Evolutionary conservation across 805 yeast species (phyloP).

Genomic region (Myxozyma udenii): DNA sequence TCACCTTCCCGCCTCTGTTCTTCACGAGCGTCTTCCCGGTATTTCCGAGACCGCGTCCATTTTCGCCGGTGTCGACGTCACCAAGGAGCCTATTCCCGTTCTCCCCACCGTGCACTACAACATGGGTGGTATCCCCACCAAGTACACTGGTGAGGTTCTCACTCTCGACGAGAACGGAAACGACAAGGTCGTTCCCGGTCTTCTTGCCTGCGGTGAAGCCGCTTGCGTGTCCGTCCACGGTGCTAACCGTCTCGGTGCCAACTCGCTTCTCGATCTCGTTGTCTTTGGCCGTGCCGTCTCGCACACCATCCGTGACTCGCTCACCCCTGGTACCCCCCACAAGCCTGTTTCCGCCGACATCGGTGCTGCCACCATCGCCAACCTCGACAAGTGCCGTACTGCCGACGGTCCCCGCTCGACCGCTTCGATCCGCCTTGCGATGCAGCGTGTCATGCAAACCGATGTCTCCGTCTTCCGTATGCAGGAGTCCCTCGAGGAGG

Average conservation of each 20-base stretch:
- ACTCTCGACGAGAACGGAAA: conserved; percentile 80
- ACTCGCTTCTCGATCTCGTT: conserved; percentile 91
- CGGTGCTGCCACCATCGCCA: conserved; percentile 85
- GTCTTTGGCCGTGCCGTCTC: conserved; percentile 99
- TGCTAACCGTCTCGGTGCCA: conserved; percentile 98
- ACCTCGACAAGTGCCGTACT: conserved; percentile 82
- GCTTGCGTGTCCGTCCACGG: conserved; percentile 99
- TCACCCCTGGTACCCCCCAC: conserved; percentile 86
- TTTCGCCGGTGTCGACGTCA: conserved; percentile 98
- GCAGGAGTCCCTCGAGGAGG: conserved; percentile 85
- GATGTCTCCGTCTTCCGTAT: conserved; percentile 97
- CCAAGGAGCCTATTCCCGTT: conserved; percentile 98
- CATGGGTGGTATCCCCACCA: conserved; percentile 99
- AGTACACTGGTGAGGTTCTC: conserved; percentile 92
- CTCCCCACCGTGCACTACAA: conserved; percentile 98
- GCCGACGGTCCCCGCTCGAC: conserved; percentile 81
- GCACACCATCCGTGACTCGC: conserved; percentile 78
- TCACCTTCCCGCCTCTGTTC: conserved; percentile 87
- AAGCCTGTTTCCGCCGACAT: conserved; percentile 77
- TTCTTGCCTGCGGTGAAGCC: conserved; percentile 97
- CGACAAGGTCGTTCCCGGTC: conserved; percentile 87
- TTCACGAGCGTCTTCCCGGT: conserved; percentile 97
- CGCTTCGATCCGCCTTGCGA: conserved; percentile 80
- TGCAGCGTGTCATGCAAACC: conserved; percentile 95
- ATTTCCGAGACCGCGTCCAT: conserved; percentile 97